These are phyloP conservation scores for Eucalyptus curtisii DNA, from an alignment of 345 rosid genomes.

Conservation along the genomic window DNA sequence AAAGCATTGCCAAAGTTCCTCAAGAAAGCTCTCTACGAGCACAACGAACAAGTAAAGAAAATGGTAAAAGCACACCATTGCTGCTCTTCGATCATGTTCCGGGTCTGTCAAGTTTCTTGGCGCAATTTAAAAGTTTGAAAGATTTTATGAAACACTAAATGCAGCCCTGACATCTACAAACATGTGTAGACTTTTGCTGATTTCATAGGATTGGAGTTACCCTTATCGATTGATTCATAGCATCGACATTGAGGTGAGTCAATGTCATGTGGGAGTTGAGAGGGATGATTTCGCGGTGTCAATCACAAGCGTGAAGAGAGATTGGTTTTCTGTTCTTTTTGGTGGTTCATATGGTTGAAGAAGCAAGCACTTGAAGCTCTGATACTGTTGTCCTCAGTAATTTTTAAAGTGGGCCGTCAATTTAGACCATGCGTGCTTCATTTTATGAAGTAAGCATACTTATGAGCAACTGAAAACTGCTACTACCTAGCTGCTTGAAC, in stretches of 20 bases:
- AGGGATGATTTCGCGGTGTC: conserved; percentile 60
- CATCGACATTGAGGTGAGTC: conserved; percentile 69
- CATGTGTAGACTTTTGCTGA: too few relatives aligned
- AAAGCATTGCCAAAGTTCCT: background rate
- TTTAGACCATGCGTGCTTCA: too few relatives aligned
- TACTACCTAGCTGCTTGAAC: too few relatives aligned
- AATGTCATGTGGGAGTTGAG: conserved; percentile 52
- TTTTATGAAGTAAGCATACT: too few relatives aligned
- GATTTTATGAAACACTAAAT: too few relatives aligned
- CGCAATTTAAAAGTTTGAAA: background rate
- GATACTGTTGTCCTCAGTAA: accelerated
- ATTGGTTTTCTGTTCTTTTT: conserved; percentile 72
- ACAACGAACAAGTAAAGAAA: background rate
- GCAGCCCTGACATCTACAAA: background rate
- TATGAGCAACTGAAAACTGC: too few relatives aligned
- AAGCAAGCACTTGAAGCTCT: background rate
- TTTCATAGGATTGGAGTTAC: background rate
- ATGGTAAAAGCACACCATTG: background rate
- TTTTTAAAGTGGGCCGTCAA: too few relatives aligned
- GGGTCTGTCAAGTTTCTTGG: too few relatives aligned
- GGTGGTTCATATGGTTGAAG: conserved; percentile 95
- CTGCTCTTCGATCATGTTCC: background rate
- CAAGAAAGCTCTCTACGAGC: background rate
- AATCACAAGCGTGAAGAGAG: conserved; percentile 53
- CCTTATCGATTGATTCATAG: background rate